A percentile compares a stretch with the other conserved stretches of the same genome.
Evolutionary conservation across 1,284 basidiomycete species (phyloP).

Genomic region (Fomitopsis palustris): DNA sequence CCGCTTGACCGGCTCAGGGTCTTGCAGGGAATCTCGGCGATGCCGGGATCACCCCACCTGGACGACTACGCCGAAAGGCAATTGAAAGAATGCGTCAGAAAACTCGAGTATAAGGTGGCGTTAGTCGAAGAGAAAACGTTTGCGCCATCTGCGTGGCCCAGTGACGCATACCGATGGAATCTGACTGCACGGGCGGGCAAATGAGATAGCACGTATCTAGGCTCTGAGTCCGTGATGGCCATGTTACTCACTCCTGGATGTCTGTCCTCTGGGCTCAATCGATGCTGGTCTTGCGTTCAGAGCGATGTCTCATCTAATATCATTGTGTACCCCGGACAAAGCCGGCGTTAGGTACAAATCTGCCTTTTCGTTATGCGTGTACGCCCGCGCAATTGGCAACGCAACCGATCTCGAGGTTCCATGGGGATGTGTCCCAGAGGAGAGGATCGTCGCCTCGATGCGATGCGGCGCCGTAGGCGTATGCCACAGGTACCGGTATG

Average conservation of each 20-base stretch:
- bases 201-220: not conserved
- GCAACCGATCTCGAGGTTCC: too few relatives aligned
- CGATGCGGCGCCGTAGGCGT: too few relatives aligned
- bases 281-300: too few relatives aligned
- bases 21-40: not conserved
- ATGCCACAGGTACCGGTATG: too few relatives aligned
- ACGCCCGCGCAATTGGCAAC: too few relatives aligned
- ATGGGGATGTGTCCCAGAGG: too few relatives aligned
- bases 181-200: not conserved
- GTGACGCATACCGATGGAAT: conserved; percentile 5
- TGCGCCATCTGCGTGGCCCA: conserved; percentile 3
- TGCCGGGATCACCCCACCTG: not conserved
- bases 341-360: too few relatives aligned
- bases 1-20: not conserved
- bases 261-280: not conserved
- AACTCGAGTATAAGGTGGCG: not conserved
- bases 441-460: too few relatives aligned
- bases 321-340: too few relatives aligned
- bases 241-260: not conserved
- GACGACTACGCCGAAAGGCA: conserved; percentile 1
- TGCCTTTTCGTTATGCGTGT: too few relatives aligned
- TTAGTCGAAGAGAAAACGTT: not conserved
- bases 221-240: too few relatives aligned
- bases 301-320: too few relatives aligned
- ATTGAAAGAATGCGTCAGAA: conserved; percentile 2